Evolutionary conservation across 1,139 yeast species (phyloP), one percentile per base, ranked within the genome.

Genomic region (Hanseniaspora uvarum): DNA sequence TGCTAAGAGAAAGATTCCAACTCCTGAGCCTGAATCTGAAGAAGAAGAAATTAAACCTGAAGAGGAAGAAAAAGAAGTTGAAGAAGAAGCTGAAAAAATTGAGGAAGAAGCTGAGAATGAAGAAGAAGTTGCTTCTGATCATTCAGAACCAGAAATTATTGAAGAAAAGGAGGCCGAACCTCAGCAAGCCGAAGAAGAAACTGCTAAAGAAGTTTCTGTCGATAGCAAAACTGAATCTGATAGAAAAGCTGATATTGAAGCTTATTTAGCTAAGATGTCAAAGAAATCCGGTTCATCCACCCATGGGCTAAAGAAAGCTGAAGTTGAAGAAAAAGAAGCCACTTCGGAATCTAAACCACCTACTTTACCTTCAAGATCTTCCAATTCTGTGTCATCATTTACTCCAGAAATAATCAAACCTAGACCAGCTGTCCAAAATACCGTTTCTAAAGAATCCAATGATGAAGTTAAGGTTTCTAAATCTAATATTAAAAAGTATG

Each of bases 21-120:
- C 33, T 30, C 37, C 56, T 24, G 43, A 55, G 12, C 41, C 28
- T 41, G 44, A 73, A 82, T 83, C 66, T 26, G 57, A 59, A 41
- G 63, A 61, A 21, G 64, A 63, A 11, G 63, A 59, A 36, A 58
- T 58, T 11, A 57, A 14, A 12, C 34, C 34, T 12, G 34, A 10
- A 12, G n/a, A 56, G n/a, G 6, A 6, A 34, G 19, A 26, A 26
- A 16, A 8, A 26, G 45, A 40, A 40, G 14, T 16, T 19, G 24
- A 24, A 39, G 30, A 28, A 2, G n/a, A 39, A 14, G 4, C 43
- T 19, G 28, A 23, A 31, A 14, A 31, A 11, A n/a, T n/a, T n/a
- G n/a, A n/a, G n/a, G n/a, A n/a, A n/a, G n/a, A n/a, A n/a, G n/a
- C n/a, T n/a, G n/a, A n/a, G n/a, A n/a, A n/a, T n/a, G n/a, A n/a